Base-by-base conservation (phyloP, 2,329 filamentous ascomycete genomes). In the Botrytis aclada region DNA sequence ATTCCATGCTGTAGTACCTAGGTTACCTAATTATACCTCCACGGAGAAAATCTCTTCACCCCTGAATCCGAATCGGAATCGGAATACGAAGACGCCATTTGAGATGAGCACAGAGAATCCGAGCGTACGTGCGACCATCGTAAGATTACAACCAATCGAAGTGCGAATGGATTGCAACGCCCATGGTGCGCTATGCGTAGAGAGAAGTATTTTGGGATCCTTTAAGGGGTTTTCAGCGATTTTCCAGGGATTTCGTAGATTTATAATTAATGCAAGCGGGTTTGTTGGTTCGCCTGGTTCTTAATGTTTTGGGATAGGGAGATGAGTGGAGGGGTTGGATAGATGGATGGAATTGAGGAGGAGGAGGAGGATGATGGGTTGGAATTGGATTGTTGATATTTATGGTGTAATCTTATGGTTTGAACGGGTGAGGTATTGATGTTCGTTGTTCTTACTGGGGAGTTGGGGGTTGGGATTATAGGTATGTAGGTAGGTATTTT, bases 21-120 rank as follows among this genome's bases (percentile, higher is more conserved):
- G 12, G 25, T n/a, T n/a, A n/a, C n/a, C n/a, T n/a, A n/a, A n/a
- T n/a, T n/a, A n/a, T n/a, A n/a, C n/a, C n/a, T n/a, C n/a, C 18
- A 39, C 20, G n/a, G 7, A 18, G n/a, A 25, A 65, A 47, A 65
- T 47, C 29, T 67, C 47, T 56, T 56, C n/a, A 25, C 8, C 16
- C 14, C 47, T 67, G 25, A 32, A 67, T 67, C 41, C 47, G 45
- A 56, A 67, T n/a, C n/a, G n/a, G n/a, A n/a, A n/a, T n/a, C n/a
- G n/a, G n/a, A n/a, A 67, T 67, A 56, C 47, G 45, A 56, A 67
- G 65, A 1, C 47, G 47, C 47, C 37, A 41, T 18, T 18, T 56
- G 37, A 12, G 29, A 25, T 56, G 37, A 12, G 29, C 47, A 67
- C 34, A 41, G 25, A 41, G 65, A 67, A 67, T 67, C 65, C 65